Percentiles rank a stretch among this genome's conserved stretches.
Conservation (phyloP, 805 yeast genomes). For the Ogataea salicorniae region DNA sequence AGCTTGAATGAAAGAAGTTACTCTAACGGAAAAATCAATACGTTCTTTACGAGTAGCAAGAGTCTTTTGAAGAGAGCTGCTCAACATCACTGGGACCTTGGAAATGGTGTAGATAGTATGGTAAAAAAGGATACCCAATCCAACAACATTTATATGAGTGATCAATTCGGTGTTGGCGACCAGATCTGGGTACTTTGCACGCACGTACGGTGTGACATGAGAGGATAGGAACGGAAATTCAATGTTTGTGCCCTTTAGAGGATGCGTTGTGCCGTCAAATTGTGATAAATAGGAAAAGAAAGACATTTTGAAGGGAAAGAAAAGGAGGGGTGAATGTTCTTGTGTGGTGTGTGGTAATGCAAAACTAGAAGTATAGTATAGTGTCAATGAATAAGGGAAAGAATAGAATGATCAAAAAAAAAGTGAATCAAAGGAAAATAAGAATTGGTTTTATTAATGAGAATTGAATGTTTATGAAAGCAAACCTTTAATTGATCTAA, state of each 20-base stretch:
- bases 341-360: too few species aligned
- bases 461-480: too few species aligned
- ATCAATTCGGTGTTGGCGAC: constrained; percentile 13
- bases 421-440: too few species aligned
- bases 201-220: constrained; percentile 19
- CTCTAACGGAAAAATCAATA: constrained; percentile 29
- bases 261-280: constrained; percentile 3
- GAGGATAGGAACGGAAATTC: constrained; percentile 17
- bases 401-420: too few species aligned
- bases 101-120: constrained; percentile 29
- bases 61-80: not conserved
- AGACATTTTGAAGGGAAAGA: not conserved
- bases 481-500: too few species aligned
- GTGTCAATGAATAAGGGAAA: too few species aligned
- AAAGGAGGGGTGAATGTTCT: not conserved
- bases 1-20: constrained; percentile 32
- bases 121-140: constrained; percentile 11
- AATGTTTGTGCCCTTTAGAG: constrained; percentile 10
- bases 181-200: constrained; percentile 4
- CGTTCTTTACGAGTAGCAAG: constrained; percentile 14
- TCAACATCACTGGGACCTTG: constrained; percentile 7
- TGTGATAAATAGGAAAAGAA: too few species aligned
- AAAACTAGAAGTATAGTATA: too few species aligned
- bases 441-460: too few species aligned
- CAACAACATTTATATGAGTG: not conserved